Conservation (phyloP, 352 stramenopile genomes). For the Phytophthora capsici region DNA sequence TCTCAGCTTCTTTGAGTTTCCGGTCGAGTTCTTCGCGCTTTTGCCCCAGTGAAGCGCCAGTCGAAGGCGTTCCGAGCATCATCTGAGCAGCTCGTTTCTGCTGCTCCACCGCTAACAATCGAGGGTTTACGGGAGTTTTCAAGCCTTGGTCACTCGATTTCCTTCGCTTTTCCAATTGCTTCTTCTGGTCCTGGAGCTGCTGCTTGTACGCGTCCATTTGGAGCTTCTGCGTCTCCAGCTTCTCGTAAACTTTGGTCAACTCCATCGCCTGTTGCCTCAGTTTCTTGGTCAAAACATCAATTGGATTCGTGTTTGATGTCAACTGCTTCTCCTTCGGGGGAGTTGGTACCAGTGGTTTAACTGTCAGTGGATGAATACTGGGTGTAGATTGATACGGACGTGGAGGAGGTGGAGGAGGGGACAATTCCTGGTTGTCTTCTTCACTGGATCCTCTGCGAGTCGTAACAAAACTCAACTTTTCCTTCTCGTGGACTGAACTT, state of each 20-base stretch:
- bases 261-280: conserved; percentile 72
- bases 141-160: conserved; percentile 22
- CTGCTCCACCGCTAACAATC: conserved; percentile 18
- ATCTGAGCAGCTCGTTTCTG: conserved; percentile 35
- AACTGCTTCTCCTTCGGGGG: conserved; percentile 6
- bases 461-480: conserved; percentile 15
- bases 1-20: conserved; percentile 52
- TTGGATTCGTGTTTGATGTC: conserved; percentile 49
- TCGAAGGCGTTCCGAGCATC: conserved; percentile 35
- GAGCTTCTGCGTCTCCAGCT: conserved; percentile 65
- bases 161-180: conserved; percentile 45
- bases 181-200: conserved; percentile 51
- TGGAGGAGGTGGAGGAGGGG: conserved; percentile 25
- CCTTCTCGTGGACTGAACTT: conserved; percentile 23
- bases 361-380: neutral
- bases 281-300: conserved; percentile 79
- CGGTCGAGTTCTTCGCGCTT: conserved; percentile 35
- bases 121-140: neutral
- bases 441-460: conserved; percentile 11
- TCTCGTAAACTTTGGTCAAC: conserved; percentile 74
- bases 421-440: conserved; percentile 25
- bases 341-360: neutral
- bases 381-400: conserved; percentile 10
- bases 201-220: conserved; percentile 43
- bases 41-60: conserved; percentile 31